Evolutionary conservation across 805 yeast species (phyloP).

Genomic region (Saturnispora kantuleensis): DNA sequence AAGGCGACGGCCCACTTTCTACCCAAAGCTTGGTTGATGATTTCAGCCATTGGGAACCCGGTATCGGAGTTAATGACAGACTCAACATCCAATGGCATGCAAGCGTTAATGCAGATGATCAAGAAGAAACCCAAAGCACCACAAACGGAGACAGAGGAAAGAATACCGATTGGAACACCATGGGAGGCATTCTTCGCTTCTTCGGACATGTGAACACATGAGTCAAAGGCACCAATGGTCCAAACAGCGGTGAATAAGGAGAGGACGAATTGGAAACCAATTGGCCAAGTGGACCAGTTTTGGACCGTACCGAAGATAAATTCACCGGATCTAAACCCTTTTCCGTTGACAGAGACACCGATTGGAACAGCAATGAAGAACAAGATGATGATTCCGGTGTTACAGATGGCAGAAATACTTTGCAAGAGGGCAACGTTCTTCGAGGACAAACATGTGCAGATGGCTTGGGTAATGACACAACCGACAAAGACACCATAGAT

Average conservation of each 20-base stretch:
- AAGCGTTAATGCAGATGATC: constrained; percentile 52
- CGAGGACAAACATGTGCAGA: constrained; percentile 47
- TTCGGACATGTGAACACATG: constrained; percentile 65
- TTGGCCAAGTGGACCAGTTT: constrained; percentile 53
- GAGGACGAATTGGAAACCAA: constrained; percentile 48
- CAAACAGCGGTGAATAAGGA: constrained; percentile 52
- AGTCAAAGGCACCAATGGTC: constrained; percentile 70
- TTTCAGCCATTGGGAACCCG: constrained; percentile 54
- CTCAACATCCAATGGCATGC: constrained; percentile 42
- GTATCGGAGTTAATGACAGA: constrained; percentile 37
- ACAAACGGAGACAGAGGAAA: constrained; percentile 45
- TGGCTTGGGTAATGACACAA: constrained; percentile 37
- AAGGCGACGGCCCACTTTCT: constrained; percentile 33
- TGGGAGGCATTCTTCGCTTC: constrained; percentile 54
- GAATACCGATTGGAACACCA: constrained; percentile 59
- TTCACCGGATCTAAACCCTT: constrained; percentile 36
- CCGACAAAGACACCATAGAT: constrained; percentile 42
- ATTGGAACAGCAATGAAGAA: constrained; percentile 45
- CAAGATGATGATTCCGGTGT: constrained; percentile 39
- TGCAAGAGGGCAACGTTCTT: constrained; percentile 43
- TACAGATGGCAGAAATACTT: constrained; percentile 37
- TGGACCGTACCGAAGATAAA: constrained; percentile 46
- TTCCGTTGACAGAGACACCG: constrained; percentile 39
- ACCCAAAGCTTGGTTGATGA: constrained; percentile 40
- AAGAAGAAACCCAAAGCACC: constrained; percentile 48